Conservation (phyloP, 768 basidiomycete species). For the Panaeolus cyanescens region DNA sequence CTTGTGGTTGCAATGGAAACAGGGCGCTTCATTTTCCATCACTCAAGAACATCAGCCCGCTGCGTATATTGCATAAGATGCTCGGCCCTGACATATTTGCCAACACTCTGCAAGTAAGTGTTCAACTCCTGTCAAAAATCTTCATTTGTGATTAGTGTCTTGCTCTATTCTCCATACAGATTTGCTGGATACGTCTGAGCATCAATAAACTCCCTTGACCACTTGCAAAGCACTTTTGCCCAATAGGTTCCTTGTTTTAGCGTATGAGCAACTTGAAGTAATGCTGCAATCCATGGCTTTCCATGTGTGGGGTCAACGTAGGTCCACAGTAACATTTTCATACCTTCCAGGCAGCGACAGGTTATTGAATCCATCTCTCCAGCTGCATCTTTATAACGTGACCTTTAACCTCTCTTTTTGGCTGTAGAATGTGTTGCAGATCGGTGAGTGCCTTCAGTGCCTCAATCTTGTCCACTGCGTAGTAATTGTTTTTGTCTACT, state of each 20-base stretch:
- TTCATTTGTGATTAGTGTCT: conserved; percentile 26
- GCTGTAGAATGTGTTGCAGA: no score
- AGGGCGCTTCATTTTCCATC: conserved; percentile 12
- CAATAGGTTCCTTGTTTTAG: conserved; percentile 11
- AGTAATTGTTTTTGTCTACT: no score
- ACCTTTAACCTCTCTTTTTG: no score
- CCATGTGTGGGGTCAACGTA: not conserved
- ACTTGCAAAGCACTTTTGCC: conserved; percentile 16
- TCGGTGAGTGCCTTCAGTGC: no score
- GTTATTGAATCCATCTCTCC: not conserved
- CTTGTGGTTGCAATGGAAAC: conserved; percentile 19
- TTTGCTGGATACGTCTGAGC: conserved; percentile 21
- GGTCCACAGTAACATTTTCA: not conserved
- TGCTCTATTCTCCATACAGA: conserved; percentile 27
- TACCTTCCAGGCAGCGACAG: not conserved
- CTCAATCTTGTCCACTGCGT: no score
- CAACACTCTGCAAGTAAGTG: conserved; percentile 18
- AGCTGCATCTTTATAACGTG: no score
- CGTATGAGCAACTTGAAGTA: conserved; percentile 17
- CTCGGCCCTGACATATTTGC: conserved; percentile 7
- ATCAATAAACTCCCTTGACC: conserved; percentile 16
- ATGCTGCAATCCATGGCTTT: conserved; percentile 21
- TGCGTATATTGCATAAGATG: not conserved
- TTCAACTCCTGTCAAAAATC: conserved; percentile 24
- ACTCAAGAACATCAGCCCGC: not conserved